A percentile compares a stretch with the other conserved stretches of the same genome.
Evolutionary conservation across 2,329 filamentous ascomycete genomes (phyloP).

Genomic region (Cyphellophora europaea): DNA sequence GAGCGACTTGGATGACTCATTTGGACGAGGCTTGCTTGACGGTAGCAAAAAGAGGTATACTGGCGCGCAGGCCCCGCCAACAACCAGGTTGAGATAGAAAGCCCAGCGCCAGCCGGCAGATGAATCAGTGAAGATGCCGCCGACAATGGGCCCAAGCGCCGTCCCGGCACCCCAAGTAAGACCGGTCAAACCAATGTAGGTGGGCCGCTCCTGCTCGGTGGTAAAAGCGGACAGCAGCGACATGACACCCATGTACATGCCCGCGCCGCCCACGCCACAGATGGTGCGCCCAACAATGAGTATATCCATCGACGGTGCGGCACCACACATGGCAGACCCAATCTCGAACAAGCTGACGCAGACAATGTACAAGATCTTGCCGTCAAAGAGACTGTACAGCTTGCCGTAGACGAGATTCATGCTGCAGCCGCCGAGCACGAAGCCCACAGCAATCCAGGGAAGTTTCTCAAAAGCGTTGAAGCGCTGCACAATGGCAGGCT

Average conservation of each 20-base stretch:
- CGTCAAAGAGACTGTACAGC: constrained; percentile 34
- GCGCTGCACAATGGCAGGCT: constrained; percentile 30
- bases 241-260: constrained; percentile 20
- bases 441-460: constrained; percentile 33
- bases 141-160: constrained; percentile 29
- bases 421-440: constrained; percentile 32
- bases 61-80: constrained; percentile 30
- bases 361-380: constrained; percentile 32
- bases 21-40: constrained; percentile 17
- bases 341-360: constrained; percentile 22
- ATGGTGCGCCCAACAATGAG: constrained; percentile 35
- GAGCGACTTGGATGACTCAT: constrained; percentile 1
- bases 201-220: constrained; percentile 16
- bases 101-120: constrained; percentile 16
- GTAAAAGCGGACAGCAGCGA: constrained; percentile 20
- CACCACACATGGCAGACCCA: constrained; percentile 33
- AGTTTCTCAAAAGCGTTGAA: constrained; percentile 31
- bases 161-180: constrained; percentile 27
- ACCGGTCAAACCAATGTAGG: constrained; percentile 26
- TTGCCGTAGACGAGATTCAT: constrained; percentile 30
- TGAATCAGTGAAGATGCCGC: constrained; percentile 23
- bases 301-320: constrained; percentile 33
- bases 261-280: constrained; percentile 25
- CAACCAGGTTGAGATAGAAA: constrained; percentile 48
- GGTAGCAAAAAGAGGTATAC: constrained; percentile 36